A percentile compares a stretch with the other conserved stretches of the same genome.
Conservation (phyloP, 1,284 basidiomycete species). For the Microbotryum lychnidis-dioicae region DNA sequence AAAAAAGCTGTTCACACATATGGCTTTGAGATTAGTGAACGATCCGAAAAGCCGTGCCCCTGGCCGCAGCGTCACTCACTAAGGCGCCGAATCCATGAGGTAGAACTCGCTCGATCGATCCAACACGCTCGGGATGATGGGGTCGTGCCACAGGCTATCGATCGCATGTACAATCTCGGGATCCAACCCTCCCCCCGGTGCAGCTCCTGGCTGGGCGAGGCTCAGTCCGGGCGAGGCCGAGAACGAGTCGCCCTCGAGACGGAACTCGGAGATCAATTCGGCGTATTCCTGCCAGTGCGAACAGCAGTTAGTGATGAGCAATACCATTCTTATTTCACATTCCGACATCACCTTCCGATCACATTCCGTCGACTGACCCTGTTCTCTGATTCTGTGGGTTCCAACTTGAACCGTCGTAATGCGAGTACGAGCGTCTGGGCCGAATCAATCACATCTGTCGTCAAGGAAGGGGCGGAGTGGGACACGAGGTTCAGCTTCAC, state of each 20-base stretch:
- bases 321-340: slow-evolving; percentile 40
- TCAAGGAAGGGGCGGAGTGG: too few relatives aligned
- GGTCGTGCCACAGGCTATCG: slow-evolving; percentile 70
- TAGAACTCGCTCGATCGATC: slow-evolving; percentile 85
- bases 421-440: slow-evolving; percentile 81
- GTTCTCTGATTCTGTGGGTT: slow-evolving; percentile 69
- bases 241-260: slow-evolving; percentile 43
- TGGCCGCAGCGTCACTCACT: slow-evolving; percentile 50
- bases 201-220: neutral
- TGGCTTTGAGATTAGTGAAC: slow-evolving; percentile 36
- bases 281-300: slow-evolving; percentile 39
- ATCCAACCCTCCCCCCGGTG: slow-evolving; percentile 36
- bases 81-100: slow-evolving; percentile 88
- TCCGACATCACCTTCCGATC: neutral
- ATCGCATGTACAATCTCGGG: slow-evolving; percentile 40
- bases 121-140: slow-evolving; percentile 75
- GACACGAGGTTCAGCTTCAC: neutral
- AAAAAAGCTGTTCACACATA: slow-evolving; percentile 62
- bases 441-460: slow-evolving; percentile 61
- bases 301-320: slow-evolving; percentile 47
- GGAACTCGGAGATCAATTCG: slow-evolving; percentile 46
- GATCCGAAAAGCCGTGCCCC: neutral
- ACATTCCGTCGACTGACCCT: slow-evolving; percentile 46
- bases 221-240: slow-evolving; percentile 4
- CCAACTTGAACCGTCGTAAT: slow-evolving; percentile 81